Percentiles rank a stretch among this genome's conserved stretches.
phyloP scores from a whole-genome alignment of 768 basidiomycete genomes.

The Tubosaeta brunneosetosa region DNA sequence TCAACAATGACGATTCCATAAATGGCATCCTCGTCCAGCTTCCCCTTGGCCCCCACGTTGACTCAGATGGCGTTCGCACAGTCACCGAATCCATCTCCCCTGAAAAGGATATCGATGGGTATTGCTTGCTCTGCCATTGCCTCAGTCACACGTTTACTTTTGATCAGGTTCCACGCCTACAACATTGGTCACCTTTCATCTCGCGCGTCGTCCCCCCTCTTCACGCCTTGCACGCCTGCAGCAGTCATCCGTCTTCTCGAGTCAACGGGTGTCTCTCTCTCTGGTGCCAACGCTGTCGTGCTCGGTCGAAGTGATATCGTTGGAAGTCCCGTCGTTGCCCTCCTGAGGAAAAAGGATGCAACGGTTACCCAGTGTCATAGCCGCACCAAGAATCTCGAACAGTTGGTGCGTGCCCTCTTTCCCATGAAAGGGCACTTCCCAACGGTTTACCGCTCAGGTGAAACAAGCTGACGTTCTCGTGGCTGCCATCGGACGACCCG shows the following conservation, averaged over 20 bases:
- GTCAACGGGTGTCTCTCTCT: slow-evolving; percentile 70
- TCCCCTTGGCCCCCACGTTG: slow-evolving; percentile 82
- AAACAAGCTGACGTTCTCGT: slow-evolving; percentile 87
- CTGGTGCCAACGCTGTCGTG: slow-evolving; percentile 83
- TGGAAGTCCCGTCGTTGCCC: slow-evolving; percentile 88
- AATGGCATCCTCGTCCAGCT: slow-evolving; percentile 95
- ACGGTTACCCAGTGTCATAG: slow-evolving; percentile 99
- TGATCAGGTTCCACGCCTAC: slow-evolving; percentile 87
- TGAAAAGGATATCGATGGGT: slow-evolving; percentile 97
- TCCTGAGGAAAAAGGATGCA: slow-evolving; percentile 86
- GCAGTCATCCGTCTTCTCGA: slow-evolving; percentile 90
- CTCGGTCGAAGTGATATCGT: slow-evolving; percentile 98
- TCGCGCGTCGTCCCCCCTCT: slow-evolving; percentile 83
- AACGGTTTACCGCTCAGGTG: slow-evolving; percentile 44
- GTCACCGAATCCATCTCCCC: slow-evolving; percentile 95
- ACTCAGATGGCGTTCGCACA: slow-evolving; percentile 74
- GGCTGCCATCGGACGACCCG: slow-evolving; percentile 92
- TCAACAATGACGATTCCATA: slow-evolving; percentile 78
- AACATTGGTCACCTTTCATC: slow-evolving; percentile 96
- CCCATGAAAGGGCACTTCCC: slow-evolving; percentile 7
- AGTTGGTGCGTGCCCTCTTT: slow-evolving; percentile 52
- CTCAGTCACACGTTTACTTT: slow-evolving; percentile 4
- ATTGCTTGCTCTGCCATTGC: slow-evolving; percentile 21
- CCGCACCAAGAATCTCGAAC: slow-evolving; percentile 73
- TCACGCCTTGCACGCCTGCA: slow-evolving; percentile 92